Evolutionary conservation across 768 basidiomycete species (phyloP).

Genomic region (Boletus speciosus): DNA sequence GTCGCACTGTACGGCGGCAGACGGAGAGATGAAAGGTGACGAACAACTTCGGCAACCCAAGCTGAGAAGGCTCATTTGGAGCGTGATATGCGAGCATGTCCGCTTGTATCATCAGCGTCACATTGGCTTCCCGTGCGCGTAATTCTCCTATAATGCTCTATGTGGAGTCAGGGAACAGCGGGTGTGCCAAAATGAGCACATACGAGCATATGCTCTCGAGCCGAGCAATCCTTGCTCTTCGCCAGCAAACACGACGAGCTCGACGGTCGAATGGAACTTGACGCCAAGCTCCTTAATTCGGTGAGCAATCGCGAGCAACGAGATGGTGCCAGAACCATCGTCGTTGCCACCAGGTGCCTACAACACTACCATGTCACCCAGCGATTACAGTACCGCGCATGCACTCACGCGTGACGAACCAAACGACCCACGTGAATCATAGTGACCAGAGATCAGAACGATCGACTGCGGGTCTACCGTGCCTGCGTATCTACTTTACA

Average conservation of each 20-base stretch:
- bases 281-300: constrained; percentile 65
- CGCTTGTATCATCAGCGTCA: constrained; percentile 84
- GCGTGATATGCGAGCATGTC: constrained; percentile 90
- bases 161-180: background rate
- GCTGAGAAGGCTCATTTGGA: constrained; percentile 74
- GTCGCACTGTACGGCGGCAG: background rate
- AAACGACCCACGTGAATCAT: constrained; percentile 88
- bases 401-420: constrained; percentile 54
- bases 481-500: constrained; percentile 49
- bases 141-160: constrained; percentile 47
- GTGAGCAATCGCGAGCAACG: constrained; percentile 77
- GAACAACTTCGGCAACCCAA: constrained; percentile 73
- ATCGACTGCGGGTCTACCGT: constrained; percentile 47
- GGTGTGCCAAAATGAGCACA: constrained; percentile 27
- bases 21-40: constrained; percentile 22
- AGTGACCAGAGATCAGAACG: constrained; percentile 81
- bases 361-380: background rate
- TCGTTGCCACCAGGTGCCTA: constrained; percentile 55
- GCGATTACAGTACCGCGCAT: background rate
- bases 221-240: constrained; percentile 90
- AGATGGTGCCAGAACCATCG: constrained; percentile 61
- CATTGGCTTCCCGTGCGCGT: constrained; percentile 53
- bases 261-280: constrained; percentile 71
- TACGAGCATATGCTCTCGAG: constrained; percentile 75
- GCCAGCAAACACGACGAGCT: constrained; percentile 81